Evolutionary conservation across 306 rosid species (phyloP).

Genomic region (Coriaria nepalensis): DNA sequence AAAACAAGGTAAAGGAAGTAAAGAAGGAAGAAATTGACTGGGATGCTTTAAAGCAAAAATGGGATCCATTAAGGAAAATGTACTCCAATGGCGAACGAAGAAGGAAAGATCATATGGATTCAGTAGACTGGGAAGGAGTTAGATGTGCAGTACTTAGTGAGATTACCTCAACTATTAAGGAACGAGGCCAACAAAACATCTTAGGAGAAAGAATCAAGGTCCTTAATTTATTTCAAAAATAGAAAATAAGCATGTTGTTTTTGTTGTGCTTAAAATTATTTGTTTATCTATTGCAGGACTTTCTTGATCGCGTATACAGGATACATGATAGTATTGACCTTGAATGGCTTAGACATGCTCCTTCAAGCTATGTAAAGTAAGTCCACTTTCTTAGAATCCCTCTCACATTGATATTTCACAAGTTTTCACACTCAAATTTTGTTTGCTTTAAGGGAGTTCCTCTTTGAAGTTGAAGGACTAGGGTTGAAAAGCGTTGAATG

Average conservation of each 20-base stretch:
- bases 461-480: constrained; percentile 35
- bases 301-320: constrained; percentile 25
- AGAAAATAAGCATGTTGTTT: neutral
- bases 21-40: constrained; percentile 19
- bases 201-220: constrained; percentile 44
- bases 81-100: too few species aligned
- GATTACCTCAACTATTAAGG: constrained; percentile 33
- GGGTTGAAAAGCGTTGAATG: constrained; percentile 82
- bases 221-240: neutral
- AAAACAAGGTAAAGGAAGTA: constrained; percentile 11
- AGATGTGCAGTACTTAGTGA: constrained; percentile 19
- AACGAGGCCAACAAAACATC: constrained; percentile 49
- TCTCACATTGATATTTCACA: neutral
- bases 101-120: constrained; percentile 21
- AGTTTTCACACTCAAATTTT: neutral
- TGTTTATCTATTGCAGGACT: constrained; percentile 22
- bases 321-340: constrained; percentile 34
- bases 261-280: neutral
- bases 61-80: neutral
- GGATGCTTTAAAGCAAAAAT: constrained; percentile 24
- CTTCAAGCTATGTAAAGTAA: constrained; percentile 32
- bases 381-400: constrained; percentile 8
- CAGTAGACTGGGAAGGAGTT: constrained; percentile 56
- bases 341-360: constrained; percentile 62
- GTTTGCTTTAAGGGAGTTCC: constrained; percentile 30